These are phyloP conservation scores for Pyricularia sp. DNA, from an alignment of 2,329 filamentous ascomycete genomes.

Conservation along the genomic window DNA sequence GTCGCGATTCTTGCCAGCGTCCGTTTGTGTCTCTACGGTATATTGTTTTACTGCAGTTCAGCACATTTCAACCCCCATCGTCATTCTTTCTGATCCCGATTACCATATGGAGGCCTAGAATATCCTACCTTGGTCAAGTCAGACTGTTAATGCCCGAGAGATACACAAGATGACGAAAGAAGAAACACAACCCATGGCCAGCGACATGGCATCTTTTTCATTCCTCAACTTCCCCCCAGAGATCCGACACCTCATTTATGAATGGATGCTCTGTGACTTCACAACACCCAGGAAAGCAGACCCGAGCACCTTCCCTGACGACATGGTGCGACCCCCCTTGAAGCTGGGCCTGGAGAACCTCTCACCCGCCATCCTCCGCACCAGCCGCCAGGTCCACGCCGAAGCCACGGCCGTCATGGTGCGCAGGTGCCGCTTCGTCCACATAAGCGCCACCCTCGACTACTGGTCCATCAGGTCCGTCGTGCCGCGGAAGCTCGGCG, in stretches of 20 bases:
- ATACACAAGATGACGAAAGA: background rate
- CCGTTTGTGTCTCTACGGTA: background rate
- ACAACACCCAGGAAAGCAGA: background rate
- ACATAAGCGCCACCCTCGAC: background rate
- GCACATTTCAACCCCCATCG: background rate
- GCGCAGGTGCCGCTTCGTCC: background rate
- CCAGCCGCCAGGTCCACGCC: background rate
- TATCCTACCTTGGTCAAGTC: background rate
- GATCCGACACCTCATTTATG: background rate
- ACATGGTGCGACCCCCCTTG: background rate
- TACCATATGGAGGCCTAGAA: background rate
- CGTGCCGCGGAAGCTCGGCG: background rate
- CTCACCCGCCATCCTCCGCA: background rate
- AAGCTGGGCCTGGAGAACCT: background rate
- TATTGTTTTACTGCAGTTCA: background rate
- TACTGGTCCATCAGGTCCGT: background rate
- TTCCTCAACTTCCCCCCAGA: background rate
- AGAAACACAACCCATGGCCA: background rate
- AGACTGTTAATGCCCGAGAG: background rate
- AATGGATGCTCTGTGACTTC: background rate
- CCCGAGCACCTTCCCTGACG: background rate
- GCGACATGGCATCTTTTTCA: background rate
- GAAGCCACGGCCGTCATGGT: background rate
- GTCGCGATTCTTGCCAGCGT: background rate
- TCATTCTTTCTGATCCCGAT: background rate